Percentiles rank a stretch among this genome's conserved stretches.
These are phyloP conservation scores for Phanerochaete carnosa DNA, from an alignment of 768 basidiomycete species.

Conservation along the genomic window DNA sequence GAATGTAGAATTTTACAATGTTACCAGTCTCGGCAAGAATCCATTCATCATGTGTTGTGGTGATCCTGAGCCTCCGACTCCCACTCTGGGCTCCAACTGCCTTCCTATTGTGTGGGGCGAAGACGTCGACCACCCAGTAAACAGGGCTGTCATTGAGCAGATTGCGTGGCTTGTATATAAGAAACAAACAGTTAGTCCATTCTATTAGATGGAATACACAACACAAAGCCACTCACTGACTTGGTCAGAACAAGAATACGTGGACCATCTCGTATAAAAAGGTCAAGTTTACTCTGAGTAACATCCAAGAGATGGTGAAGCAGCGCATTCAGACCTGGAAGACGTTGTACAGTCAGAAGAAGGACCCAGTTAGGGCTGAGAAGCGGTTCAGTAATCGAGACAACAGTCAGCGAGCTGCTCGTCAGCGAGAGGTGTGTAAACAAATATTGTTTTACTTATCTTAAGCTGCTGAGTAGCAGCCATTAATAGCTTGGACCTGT, in stretches of 20 bases:
- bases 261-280: background rate
- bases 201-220: too few relatives aligned
- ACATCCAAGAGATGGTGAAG: background rate
- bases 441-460: background rate
- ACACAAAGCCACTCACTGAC: too few relatives aligned
- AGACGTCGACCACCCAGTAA: too few relatives aligned
- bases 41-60: too few relatives aligned
- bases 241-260: background rate
- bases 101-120: too few relatives aligned
- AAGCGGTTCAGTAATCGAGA: background rate
- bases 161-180: too few relatives aligned
- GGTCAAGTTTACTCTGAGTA: background rate
- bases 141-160: too few relatives aligned
- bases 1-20: too few relatives aligned
- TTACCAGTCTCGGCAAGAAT: too few relatives aligned
- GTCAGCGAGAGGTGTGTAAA: background rate
- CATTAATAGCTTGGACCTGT: background rate
- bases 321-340: background rate
- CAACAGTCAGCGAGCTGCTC: background rate
- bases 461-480: background rate
- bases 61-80: too few relatives aligned
- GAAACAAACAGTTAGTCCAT: too few relatives aligned
- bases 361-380: background rate
- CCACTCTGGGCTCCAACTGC: too few relatives aligned
- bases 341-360: background rate